These are phyloP conservation scores for Hericium coralloides DNA, from an alignment of 768 basidiomycete species.

Conservation along the genomic window DNA sequence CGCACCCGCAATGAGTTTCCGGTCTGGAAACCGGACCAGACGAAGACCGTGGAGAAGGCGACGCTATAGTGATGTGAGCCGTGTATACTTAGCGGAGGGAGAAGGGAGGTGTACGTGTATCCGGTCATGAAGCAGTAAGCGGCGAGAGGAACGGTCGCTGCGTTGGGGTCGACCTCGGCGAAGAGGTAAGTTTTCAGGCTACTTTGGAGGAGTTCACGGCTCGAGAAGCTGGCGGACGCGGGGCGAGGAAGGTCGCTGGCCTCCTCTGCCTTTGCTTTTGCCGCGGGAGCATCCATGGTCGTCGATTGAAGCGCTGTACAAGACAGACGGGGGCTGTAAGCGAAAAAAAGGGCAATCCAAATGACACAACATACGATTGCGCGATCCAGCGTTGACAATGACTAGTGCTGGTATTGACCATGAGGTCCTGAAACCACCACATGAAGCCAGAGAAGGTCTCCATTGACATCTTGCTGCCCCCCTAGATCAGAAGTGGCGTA, in stretches of 20 bases:
- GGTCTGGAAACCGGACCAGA: constrained; percentile 85
- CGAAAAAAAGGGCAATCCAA: too few species aligned
- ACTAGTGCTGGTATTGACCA: too few species aligned
- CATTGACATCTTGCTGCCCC: too few species aligned
- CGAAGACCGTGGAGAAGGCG: constrained; percentile 69
- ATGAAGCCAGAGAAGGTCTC: too few species aligned
- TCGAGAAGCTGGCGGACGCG: not conserved
- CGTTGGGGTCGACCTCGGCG: constrained; percentile 42
- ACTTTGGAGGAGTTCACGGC: not conserved
- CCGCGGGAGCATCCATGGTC: too few species aligned
- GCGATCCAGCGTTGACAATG: too few species aligned
- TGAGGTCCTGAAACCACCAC: too few species aligned
- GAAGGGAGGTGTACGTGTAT: constrained; percentile 46
- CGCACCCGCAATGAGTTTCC: constrained; percentile 64
- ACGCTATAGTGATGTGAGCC: constrained; percentile 28
- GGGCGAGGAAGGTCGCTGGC: not conserved
- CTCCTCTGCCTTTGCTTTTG: not conserved
- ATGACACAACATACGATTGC: too few species aligned
- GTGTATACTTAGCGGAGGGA: not conserved
- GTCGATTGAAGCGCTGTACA: too few species aligned
- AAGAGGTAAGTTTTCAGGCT: constrained; percentile 23
- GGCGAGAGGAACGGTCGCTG: constrained; percentile 43
- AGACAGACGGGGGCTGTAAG: too few species aligned
- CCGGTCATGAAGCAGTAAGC: constrained; percentile 77
- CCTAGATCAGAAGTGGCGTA: too few species aligned